These are phyloP conservation scores for Nigrospora oryzae DNA, from an alignment of 2,329 filamentous ascomycete genomes.

Conservation along the genomic window DNA sequence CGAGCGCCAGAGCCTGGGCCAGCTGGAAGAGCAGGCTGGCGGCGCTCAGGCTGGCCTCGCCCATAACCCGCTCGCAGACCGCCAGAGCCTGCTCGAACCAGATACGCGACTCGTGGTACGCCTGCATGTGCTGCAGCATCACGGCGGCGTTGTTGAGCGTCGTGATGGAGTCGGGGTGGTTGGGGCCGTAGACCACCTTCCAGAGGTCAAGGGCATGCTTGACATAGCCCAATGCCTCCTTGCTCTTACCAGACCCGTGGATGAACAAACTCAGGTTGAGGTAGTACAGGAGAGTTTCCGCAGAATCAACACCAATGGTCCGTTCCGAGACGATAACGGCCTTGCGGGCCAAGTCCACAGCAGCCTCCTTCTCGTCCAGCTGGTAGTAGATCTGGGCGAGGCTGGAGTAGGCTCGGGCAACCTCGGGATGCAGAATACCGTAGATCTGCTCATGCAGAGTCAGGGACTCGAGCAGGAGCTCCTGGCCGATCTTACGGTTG, in stretches of 20 bases:
- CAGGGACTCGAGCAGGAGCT: conserved; percentile 89
- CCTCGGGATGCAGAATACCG: conserved; percentile 91
- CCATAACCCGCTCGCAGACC: conserved; percentile 84
- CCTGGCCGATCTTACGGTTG: conserved; percentile 92
- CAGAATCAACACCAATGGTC: conserved; percentile 85
- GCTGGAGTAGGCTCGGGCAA: conserved; percentile 89
- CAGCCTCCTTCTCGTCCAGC: conserved; percentile 94
- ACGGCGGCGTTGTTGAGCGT: conserved; percentile 98
- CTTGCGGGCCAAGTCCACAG: conserved; percentile 91
- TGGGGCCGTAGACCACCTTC: conserved; percentile 92
- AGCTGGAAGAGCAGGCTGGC: conserved; percentile 96
- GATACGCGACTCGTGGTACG: conserved; percentile 85
- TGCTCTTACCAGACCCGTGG: conserved; percentile 86
- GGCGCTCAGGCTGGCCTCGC: conserved; percentile 82
- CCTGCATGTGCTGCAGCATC: conserved; percentile 94
- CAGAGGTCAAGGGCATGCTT: conserved; percentile 90
- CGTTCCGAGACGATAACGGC: conserved; percentile 93
- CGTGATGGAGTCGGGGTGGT: conserved; percentile 95
- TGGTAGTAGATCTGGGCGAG: conserved; percentile 95
- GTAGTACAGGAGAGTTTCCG: conserved; percentile 91
- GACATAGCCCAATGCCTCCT: conserved; percentile 77
- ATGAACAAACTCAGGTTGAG: conserved; percentile 92
- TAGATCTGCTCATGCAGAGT: conserved; percentile 98
- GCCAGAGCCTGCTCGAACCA: conserved; percentile 94
- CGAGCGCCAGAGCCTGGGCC: conserved; percentile 88